These are phyloP conservation scores for Podospora didyma DNA, from an alignment of 495 filamentous ascomycete species.

Conservation along the genomic window DNA sequence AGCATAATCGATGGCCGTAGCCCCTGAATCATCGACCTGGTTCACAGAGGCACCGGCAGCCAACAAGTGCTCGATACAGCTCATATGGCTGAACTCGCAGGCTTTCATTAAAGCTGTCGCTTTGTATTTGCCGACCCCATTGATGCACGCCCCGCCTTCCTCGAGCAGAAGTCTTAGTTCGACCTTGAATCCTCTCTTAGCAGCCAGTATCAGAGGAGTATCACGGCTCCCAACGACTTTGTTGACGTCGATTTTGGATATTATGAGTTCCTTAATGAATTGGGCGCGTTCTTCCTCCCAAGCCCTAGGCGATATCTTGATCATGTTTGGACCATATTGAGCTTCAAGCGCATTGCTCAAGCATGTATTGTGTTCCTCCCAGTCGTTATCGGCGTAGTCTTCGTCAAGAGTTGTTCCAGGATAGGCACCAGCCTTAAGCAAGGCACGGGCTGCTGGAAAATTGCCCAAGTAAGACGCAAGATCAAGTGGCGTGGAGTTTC, in stretches of 20 bases:
- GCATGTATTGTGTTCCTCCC: not conserved
- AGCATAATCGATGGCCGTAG: not conserved
- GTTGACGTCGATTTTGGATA: not conserved
- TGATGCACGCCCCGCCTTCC: constrained; percentile 5
- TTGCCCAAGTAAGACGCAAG: constrained; percentile 1
- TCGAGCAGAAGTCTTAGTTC: constrained; percentile 2
- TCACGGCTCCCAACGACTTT: not conserved
- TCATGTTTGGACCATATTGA: not conserved
- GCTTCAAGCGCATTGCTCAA: not conserved
- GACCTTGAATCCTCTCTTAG: not conserved
- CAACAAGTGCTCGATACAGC: not conserved
- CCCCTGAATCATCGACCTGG: not conserved
- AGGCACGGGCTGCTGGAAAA: constrained; percentile 5
- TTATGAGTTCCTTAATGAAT: not conserved
- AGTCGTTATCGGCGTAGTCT: not conserved
- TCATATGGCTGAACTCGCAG: not conserved
- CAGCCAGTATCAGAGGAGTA: constrained; percentile 6
- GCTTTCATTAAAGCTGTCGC: not conserved
- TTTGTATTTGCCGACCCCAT: not conserved
- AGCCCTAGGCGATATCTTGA: not conserved
- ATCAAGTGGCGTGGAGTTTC: constrained; percentile 1
- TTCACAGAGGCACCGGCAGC: not conserved
- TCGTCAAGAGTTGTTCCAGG: not conserved
- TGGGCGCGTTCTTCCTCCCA: not conserved
- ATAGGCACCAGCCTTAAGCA: constrained; percentile 4